Evolutionary conservation across 331 rosid species (phyloP).

Genomic region (Pyracantha coccinea): DNA sequence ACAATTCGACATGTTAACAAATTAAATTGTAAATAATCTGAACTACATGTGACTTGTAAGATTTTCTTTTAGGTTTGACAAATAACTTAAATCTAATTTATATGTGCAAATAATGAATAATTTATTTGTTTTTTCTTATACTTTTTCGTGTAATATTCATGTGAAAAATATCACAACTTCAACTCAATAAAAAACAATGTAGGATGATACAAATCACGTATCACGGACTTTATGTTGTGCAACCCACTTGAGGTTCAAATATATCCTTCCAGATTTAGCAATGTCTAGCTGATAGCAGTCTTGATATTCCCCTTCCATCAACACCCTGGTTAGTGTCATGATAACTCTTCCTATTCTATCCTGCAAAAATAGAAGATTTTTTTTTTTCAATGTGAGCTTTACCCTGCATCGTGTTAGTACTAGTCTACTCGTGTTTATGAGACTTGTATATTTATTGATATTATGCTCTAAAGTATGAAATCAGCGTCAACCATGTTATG

Average conservation of each 20-base stretch:
- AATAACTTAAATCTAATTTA: neutral
- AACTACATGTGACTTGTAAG: neutral
- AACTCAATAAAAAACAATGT: neutral
- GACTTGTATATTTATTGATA: no score
- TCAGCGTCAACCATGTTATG: neutral
- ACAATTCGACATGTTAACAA: neutral
- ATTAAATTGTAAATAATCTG: neutral
- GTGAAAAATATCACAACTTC: neutral
- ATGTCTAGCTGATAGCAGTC: slow-evolving; percentile 43
- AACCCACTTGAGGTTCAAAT: slow-evolving; percentile 60
- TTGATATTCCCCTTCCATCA: slow-evolving; percentile 65
- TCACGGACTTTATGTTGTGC: slow-evolving; percentile 51
- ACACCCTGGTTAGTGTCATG: slow-evolving; percentile 69
- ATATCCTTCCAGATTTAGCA: slow-evolving; percentile 64
- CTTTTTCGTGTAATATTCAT: neutral
- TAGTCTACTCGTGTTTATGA: no score
- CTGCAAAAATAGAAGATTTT: slow-evolving; percentile 18
- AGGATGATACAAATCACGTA: neutral
- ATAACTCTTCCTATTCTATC: slow-evolving; percentile 67
- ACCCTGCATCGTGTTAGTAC: no score
- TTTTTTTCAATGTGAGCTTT: no score
- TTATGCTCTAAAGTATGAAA: no score
- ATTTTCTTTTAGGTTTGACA: neutral
- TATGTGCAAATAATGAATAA: neutral
- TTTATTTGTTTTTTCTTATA: neutral